Evolutionary conservation across 2,329 filamentous ascomycete genomes (phyloP), one percentile per base, ranked within the genome.

Genomic region (Aureobasidium zeae): DNA sequence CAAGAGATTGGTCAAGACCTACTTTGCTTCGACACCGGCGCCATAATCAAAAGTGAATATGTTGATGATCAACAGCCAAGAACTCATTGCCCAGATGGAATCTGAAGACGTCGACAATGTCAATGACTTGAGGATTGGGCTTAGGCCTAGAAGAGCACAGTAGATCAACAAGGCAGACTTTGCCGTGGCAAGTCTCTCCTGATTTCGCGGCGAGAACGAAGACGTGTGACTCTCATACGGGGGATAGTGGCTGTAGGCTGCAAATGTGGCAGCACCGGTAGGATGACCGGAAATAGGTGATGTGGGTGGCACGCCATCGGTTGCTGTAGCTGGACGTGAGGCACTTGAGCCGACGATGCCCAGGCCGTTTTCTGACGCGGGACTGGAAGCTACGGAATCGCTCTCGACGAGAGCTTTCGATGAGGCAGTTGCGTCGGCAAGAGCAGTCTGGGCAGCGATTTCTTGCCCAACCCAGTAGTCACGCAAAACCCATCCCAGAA

Each of bases 31-130:
- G 29, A 71, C 65, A 24, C 76, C 74, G 29, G 84, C 83, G 9
- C 86, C 85, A 63, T 98, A 98, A 70, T 98, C 91, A 58, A 95
- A 96, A 61, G 93, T 95, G 64, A 94, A 93, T 49, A 96, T 86
- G 62, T 98, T 98, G 65, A 95, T 89, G 55, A 84, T 77, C 50
- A 98, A 77, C 32, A 98, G 73, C 79, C 87, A 91, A 57, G 86
- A 88, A 38, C 86, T 91, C 70, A 98, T 83, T 46, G 91, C 86
- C 91, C 91, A 98, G 60, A 98, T 98, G 31, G 83, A 91, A 70
- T 98, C 91, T 45, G 78, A 83, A 6, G 86, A 89, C 4, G 89
- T 96, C 4, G 88, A 95, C 38, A 76, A 77, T 1, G 91, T 98
- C n/a, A 98, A 75, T 1, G 88, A 95, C 63, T 95, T 95, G 49